Conservation (phyloP, 1,284 basidiomycete genomes). For the Caloboletus firmus region DNA sequence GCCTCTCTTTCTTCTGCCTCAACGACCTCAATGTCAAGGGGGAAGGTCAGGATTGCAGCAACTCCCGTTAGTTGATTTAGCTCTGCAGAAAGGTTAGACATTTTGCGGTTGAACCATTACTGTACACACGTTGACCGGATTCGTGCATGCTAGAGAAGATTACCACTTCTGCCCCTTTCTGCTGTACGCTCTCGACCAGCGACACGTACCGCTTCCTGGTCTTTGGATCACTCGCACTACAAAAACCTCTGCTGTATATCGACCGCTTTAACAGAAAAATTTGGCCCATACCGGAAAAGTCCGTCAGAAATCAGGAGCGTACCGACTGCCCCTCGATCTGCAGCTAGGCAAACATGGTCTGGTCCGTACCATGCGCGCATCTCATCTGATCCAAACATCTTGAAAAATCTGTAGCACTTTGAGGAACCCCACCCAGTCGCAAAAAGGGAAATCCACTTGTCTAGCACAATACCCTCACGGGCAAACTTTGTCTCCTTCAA, state of each 20-base stretch:
- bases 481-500: conserved; percentile 98
- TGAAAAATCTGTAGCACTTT: conserved; percentile 79
- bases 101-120: background rate
- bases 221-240: conserved; percentile 72
- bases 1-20: conserved; percentile 80
- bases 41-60: conserved; percentile 95
- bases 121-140: conserved; percentile 83
- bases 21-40: conserved; percentile 92
- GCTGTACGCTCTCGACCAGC: conserved; percentile 86
- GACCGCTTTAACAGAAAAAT: background rate
- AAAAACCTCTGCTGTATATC: background rate
- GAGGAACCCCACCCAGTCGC: background rate
- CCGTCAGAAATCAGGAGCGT: conserved; percentile 95
- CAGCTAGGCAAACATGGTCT: conserved; percentile 88
- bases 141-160: conserved; percentile 99
- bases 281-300: conserved; percentile 74
- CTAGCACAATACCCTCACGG: conserved; percentile 86
- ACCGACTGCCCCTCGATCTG: conserved; percentile 91
- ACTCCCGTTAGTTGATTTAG: conserved; percentile 94
- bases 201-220: conserved; percentile 83
- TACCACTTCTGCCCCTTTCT: conserved; percentile 88
- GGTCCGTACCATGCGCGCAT: conserved; percentile 99
- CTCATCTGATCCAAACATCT: conserved; percentile 93
- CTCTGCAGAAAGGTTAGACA: conserved; percentile 52
- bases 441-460: conserved; percentile 57